These are phyloP conservation scores for Tetrahymena malaccensis DNA, from an alignment of 73 alveolate species.

Conservation along the genomic window DNA sequence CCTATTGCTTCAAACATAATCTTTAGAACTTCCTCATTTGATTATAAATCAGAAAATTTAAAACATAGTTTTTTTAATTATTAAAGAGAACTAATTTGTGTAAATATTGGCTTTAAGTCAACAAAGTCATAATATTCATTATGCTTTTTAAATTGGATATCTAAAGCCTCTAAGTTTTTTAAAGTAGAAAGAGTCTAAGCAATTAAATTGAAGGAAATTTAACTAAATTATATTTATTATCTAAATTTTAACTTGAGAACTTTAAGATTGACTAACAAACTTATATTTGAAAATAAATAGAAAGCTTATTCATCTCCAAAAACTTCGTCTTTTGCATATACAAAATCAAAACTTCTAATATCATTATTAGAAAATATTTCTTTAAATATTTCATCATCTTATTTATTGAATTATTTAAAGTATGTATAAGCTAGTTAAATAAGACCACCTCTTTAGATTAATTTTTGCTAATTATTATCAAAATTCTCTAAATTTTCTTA, in stretches of 20 bases:
- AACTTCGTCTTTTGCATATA: no score
- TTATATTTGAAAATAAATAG: not conserved
- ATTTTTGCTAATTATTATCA: no score
- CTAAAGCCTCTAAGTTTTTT: not conserved
- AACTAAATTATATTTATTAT: not conserved
- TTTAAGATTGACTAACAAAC: not conserved
- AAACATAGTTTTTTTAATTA: no score
- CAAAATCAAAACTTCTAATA: not conserved
- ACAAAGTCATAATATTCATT: not conserved
- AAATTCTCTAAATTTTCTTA: no score
- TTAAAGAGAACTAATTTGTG: no score
- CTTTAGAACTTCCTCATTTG: not conserved
- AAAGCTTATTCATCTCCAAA: not conserved
- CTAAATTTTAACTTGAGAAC: not conserved
- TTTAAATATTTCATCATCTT: not conserved
- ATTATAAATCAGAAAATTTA: no score
- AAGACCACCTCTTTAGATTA: no score
- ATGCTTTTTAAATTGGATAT: not conserved
- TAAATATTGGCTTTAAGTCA: not conserved
- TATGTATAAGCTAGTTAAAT: no score
- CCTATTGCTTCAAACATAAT: not conserved
- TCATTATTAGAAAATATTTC: not conserved
- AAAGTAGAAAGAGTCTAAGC: not conserved
- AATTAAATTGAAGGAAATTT: not conserved
- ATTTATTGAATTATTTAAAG: no score